phyloP scores from a whole-genome alignment of 1,284 basidiomycete species.

The Phellopilus nigrolimitatus region DNA sequence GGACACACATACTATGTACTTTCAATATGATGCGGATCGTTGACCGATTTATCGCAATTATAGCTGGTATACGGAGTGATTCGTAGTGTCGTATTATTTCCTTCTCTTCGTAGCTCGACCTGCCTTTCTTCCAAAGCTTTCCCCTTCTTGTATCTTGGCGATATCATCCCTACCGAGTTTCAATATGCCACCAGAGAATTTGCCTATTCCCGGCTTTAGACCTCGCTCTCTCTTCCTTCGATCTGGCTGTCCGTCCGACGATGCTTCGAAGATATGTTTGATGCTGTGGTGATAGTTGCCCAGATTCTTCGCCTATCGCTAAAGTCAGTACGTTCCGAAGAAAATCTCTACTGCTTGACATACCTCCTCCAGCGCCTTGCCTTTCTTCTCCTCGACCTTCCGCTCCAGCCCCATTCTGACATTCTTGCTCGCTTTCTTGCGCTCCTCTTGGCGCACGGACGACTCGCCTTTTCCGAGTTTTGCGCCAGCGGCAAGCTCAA shows the following conservation, averaged over 20 bases:
- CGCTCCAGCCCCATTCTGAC: conserved; percentile 62
- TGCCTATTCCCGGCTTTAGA: conserved; percentile 72
- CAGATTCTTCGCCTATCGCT: conserved; percentile 61
- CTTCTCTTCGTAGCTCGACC: background rate
- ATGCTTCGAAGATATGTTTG: conserved; percentile 57
- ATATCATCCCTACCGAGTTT: conserved; percentile 61
- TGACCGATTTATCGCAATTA: conserved; percentile 3
- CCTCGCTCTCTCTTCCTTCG: conserved; percentile 55
- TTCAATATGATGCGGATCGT: background rate
- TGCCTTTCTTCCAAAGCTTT: too few species aligned
- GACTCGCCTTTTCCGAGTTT: conserved; percentile 71
- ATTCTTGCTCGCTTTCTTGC: conserved; percentile 60
- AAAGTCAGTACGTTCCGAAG: conserved; percentile 19
- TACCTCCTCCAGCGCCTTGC: conserved; percentile 63
- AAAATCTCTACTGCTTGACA: conserved; percentile 15
- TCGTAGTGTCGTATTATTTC: too few species aligned
- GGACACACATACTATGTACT: background rate
- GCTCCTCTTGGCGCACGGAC: conserved; percentile 51
- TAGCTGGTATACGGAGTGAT: too few species aligned
- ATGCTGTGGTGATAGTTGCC: conserved; percentile 77
- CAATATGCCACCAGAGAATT: conserved; percentile 61
- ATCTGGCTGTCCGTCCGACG: conserved; percentile 30
- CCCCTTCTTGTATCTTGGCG: conserved; percentile 19
- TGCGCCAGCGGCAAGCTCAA: conserved; percentile 60
- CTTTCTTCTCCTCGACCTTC: conserved; percentile 53